phyloP scores from a whole-genome alignment of 2,329 filamentous ascomycete species.

The Aspergillus eucalypticola region DNA sequence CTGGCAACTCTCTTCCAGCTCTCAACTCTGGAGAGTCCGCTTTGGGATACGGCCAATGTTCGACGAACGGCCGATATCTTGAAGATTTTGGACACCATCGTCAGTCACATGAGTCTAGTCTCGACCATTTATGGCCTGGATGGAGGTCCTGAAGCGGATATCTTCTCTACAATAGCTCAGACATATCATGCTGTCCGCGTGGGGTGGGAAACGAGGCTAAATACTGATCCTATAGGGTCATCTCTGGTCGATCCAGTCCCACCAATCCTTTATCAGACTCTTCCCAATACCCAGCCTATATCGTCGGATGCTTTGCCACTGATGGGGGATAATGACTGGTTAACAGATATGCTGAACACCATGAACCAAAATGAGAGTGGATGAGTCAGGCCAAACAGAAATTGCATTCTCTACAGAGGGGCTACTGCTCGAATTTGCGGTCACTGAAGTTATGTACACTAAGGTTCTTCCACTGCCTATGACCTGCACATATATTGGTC shows the following conservation, averaged over 20 bases:
- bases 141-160: conserved; percentile 5
- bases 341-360: conserved; percentile 8
- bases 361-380: background rate
- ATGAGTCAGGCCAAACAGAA: too few species aligned
- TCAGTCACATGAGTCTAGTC: conserved; percentile 7
- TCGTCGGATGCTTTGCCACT: background rate
- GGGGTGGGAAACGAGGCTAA: conserved; percentile 10
- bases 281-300: background rate
- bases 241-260: background rate
- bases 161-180: conserved; percentile 9
- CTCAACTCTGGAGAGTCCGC: conserved; percentile 6
- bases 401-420: too few species aligned
- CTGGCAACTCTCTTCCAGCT: conserved; percentile 11
- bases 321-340: conserved; percentile 7
- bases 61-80: conserved; percentile 9
- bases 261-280: background rate
- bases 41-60: conserved; percentile 9
- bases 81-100: background rate
- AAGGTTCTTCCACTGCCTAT: too few species aligned
- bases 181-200: conserved; percentile 9
- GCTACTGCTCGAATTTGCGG: too few species aligned
- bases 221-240: background rate
- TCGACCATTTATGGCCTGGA: background rate
- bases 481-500: too few species aligned
- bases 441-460: too few species aligned